Evolutionary conservation across 1,284 basidiomycete species (phyloP).

Genomic region (Pyrrhoderma noxium): DNA sequence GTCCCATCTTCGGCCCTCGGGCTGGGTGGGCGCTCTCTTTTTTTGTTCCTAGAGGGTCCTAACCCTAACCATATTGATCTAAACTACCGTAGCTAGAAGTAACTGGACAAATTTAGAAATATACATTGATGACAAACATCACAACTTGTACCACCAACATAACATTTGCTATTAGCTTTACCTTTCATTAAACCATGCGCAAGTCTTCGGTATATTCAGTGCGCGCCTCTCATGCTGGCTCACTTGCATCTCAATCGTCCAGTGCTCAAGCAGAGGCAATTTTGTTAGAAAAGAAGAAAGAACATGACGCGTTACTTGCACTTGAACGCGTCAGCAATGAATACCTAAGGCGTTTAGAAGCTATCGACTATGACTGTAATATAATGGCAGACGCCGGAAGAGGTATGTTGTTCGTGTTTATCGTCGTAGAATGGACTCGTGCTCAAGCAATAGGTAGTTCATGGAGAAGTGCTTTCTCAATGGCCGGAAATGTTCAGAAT

Average conservation of each 20-base stretch:
- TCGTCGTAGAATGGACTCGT: constrained; percentile 4
- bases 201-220: constrained; percentile 14
- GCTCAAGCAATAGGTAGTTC: constrained; percentile 36
- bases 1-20: constrained; percentile 18
- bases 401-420: constrained; percentile 34
- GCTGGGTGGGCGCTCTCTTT: constrained; percentile 15
- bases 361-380: constrained; percentile 61
- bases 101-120: background rate
- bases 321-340: constrained; percentile 55
- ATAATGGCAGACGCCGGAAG: constrained; percentile 68
- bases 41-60: constrained; percentile 18
- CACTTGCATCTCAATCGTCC: constrained; percentile 32
- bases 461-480: constrained; percentile 68
- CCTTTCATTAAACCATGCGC: constrained; percentile 8
- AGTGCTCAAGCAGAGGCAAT: constrained; percentile 39
- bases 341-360: constrained; percentile 61
- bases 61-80: constrained; percentile 26
- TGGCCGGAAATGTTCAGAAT: constrained; percentile 80
- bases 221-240: constrained; percentile 36
- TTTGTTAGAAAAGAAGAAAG: constrained; percentile 70
- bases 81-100: background rate
- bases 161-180: no score
- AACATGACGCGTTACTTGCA: constrained; percentile 66
- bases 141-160: no score
- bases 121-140: no score